These are phyloP conservation scores for Dactylellina haptotyla DNA, from an alignment of 2,329 filamentous ascomycete species.

Conservation along the genomic window DNA sequence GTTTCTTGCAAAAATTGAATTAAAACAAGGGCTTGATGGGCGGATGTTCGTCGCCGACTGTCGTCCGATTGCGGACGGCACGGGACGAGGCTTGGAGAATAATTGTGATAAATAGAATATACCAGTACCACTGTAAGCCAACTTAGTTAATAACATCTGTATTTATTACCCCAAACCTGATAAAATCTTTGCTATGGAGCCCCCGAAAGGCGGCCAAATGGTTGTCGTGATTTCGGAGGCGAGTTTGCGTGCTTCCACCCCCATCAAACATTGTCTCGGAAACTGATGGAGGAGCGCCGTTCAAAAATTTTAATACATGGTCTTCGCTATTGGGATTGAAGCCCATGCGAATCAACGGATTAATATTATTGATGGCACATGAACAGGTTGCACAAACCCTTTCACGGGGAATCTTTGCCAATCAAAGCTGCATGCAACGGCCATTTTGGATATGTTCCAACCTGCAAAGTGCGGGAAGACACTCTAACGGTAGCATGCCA, in stretches of 20 bases:
- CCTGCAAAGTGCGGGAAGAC: constrained; percentile 12
- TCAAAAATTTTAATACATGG: too few relatives aligned
- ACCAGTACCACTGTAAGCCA: too few relatives aligned
- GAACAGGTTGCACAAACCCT: constrained; percentile 22
- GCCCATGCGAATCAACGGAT: not conserved
- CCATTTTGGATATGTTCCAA: constrained; percentile 8
- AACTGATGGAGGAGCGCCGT: constrained; percentile 4
- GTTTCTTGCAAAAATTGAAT: constrained; percentile 88
- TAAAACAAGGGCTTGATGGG: constrained; percentile 62
- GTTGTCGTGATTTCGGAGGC: too few relatives aligned
- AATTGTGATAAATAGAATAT: too few relatives aligned
- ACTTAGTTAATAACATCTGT: too few relatives aligned
- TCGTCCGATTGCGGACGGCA: constrained; percentile 16
- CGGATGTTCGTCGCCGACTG: constrained; percentile 7
- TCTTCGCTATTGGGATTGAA: too few relatives aligned
- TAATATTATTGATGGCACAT: constrained; percentile 15
- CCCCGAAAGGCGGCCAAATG: too few relatives aligned
- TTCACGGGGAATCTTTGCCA: constrained; percentile 11
- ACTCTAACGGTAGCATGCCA: constrained; percentile 26
- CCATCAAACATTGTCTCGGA: too few relatives aligned
- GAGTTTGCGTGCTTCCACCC: too few relatives aligned
- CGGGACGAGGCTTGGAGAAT: not conserved
- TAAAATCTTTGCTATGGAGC: too few relatives aligned
- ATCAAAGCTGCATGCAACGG: constrained; percentile 31
- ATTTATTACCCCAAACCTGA: too few relatives aligned